Percentiles rank a stretch among this genome's conserved stretches.
Evolutionary conservation across 2,329 filamentous ascomycete species (phyloP).

Genomic region (Alternaria sp.): DNA sequence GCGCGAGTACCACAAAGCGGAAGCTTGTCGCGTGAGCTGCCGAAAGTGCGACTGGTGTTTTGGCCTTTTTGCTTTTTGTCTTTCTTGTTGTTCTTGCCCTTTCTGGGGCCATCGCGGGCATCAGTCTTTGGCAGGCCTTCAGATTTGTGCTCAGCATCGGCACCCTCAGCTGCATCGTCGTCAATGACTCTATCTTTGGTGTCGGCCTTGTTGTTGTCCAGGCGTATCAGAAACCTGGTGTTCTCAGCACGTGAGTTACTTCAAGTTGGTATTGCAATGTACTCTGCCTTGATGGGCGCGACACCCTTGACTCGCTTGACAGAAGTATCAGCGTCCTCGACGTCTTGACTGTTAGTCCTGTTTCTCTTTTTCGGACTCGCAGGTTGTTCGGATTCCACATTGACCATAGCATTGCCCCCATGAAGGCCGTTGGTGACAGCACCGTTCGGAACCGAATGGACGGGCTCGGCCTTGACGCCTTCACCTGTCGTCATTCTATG

Average conservation of each 20-base stretch:
- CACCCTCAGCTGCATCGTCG: conserved; percentile 67
- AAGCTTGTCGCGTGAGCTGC: conserved; percentile 77
- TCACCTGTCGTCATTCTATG: conserved; percentile 28
- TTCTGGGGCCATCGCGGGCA: conserved; percentile 49
- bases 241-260: conserved; percentile 29
- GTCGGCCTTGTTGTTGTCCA: conserved; percentile 37
- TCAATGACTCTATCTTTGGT: conserved; percentile 50
- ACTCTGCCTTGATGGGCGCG: conserved; percentile 78
- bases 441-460: conserved; percentile 23
- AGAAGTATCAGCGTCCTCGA: conserved; percentile 34
- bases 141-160: conserved; percentile 54
- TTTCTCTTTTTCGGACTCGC: conserved; percentile 47
- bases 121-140: conserved; percentile 48
- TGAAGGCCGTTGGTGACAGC: conserved; percentile 29
- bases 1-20: conserved; percentile 79
- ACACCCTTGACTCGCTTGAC: conserved; percentile 60
- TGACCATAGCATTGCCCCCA: conserved; percentile 39
- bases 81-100: conserved; percentile 62
- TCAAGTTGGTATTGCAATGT: conserved; percentile 39
- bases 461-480: conserved; percentile 17
- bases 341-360: conserved; percentile 47
- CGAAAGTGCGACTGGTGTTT: conserved; percentile 84
- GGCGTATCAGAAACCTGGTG: conserved; percentile 47
- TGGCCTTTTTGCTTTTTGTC: conserved; percentile 76
- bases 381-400: conserved; percentile 35